A percentile compares a stretch with the other conserved stretches of the same genome.
These are phyloP conservation scores for Pestalotiopsis sp. DNA, from an alignment of 2,329 filamentous ascomycete species.

Conservation along the genomic window DNA sequence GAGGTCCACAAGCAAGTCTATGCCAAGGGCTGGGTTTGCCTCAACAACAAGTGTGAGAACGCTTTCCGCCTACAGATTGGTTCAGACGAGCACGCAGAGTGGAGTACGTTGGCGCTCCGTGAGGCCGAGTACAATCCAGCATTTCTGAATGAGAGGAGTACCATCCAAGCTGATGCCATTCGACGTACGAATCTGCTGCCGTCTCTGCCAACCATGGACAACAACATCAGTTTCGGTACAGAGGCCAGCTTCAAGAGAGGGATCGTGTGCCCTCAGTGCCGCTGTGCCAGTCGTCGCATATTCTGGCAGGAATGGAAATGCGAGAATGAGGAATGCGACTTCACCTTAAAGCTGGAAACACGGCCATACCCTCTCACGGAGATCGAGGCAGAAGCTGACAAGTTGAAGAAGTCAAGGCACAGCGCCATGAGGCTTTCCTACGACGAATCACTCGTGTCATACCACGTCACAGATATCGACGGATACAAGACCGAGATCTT, in stretches of 20 bases:
- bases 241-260: conserved; percentile 56
- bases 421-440: not conserved
- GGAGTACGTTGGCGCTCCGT: conserved; percentile 21
- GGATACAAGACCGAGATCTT: conserved; percentile 40
- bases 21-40: conserved; percentile 32
- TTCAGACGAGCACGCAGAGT: not conserved
- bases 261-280: not conserved
- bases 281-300: conserved; percentile 50
- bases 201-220: conserved; percentile 26
- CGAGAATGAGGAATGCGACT: conserved; percentile 51
- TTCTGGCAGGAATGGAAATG: conserved; percentile 68
- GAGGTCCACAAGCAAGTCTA: conserved; percentile 39
- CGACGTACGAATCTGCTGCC: conserved; percentile 38
- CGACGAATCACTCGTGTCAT: conserved; percentile 4
- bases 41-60: conserved; percentile 40
- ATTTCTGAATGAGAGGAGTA: conserved; percentile 59
- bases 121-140: conserved; percentile 52
- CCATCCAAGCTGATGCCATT: conserved; percentile 34
- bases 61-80: conserved; percentile 50
- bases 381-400: conserved; percentile 21
- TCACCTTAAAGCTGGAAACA: conserved; percentile 35
- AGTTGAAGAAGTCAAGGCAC: not conserved
- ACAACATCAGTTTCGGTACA: conserved; percentile 41
- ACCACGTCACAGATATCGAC: conserved; percentile 16
- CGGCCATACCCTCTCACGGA: conserved; percentile 19